Conservation (phyloP, 1,139 yeast species). For the Zygoascus meyerae region DNA sequence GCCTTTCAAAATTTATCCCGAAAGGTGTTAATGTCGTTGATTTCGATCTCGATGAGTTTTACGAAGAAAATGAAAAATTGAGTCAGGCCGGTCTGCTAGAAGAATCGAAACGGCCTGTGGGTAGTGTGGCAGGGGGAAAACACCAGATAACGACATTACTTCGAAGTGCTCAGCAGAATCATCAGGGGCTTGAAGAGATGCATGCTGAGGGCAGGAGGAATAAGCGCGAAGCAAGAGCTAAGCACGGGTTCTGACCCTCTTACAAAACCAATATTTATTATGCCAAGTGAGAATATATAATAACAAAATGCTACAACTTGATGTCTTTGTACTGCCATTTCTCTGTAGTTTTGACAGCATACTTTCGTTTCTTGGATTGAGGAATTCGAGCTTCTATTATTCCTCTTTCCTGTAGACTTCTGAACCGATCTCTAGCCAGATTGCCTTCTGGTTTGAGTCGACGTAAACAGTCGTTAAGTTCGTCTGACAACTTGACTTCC, state of each 20-base stretch:
- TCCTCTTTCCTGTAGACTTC: constrained; percentile 76
- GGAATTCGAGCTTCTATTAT: constrained; percentile 80
- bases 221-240: constrained; percentile 24
- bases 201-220: constrained; percentile 21
- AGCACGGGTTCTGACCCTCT: constrained; percentile 26
- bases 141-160: constrained; percentile 30
- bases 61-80: constrained; percentile 23
- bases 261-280: neutral
- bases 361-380: constrained; percentile 55
- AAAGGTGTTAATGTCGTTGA: constrained; percentile 22
- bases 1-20: constrained; percentile 4
- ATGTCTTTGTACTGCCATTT: constrained; percentile 92
- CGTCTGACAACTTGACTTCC: constrained; percentile 86
- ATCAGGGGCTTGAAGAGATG: constrained; percentile 29
- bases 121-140: constrained; percentile 27
- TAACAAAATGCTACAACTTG: constrained; percentile 32
- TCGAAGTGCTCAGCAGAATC: constrained; percentile 28
- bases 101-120: constrained; percentile 24
- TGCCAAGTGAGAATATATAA: neutral
- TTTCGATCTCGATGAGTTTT: constrained; percentile 29
- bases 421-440: constrained; percentile 73
- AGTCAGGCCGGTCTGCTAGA: constrained; percentile 21
- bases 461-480: constrained; percentile 78
- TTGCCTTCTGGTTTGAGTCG: constrained; percentile 89
- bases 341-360: constrained; percentile 71